Evolutionary conservation across 2,329 filamentous ascomycete species (phyloP).

Genomic region (Diaporthe destruens): DNA sequence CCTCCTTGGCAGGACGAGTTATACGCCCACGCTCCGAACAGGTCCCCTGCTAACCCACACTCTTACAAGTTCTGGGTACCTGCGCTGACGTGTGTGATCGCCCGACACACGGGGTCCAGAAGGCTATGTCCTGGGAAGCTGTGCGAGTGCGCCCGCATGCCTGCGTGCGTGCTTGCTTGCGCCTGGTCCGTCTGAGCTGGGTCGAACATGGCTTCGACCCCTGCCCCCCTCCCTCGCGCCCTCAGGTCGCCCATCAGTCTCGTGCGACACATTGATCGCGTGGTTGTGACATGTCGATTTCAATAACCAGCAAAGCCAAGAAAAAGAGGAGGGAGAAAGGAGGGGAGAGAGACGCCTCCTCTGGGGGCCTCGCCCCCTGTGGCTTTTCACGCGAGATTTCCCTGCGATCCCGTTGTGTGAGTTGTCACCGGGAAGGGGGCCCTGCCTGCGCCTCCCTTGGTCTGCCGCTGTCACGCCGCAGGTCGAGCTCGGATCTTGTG

Average conservation of each 20-base stretch:
- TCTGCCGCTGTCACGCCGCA: not conserved
- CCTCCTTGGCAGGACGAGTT: not conserved
- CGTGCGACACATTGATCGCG: conserved; percentile 22
- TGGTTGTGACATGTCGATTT: conserved; percentile 15
- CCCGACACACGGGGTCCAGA: conserved; percentile 14
- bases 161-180: conserved; percentile 23
- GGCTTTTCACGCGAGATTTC: not conserved
- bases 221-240: not conserved
- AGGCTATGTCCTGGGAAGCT: conserved; percentile 1
- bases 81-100: conserved; percentile 35
- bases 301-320: not conserved
- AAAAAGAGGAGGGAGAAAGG: conserved; percentile 1
- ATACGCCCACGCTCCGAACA: conserved; percentile 24
- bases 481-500: conserved; percentile 17
- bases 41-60: conserved; percentile 26
- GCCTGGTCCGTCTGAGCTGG: conserved; percentile 27
- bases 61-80: conserved; percentile 25
- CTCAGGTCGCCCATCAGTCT: conserved; percentile 7
- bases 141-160: conserved; percentile 19
- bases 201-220: not conserved
- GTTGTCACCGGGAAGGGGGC: not conserved
- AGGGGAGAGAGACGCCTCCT: not conserved
- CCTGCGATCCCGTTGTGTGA: conserved; percentile 18
- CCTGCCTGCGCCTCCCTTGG: not conserved
- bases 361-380: not conserved